phyloP scores from a whole-genome alignment of 1,139 yeast genomes.

The Geotrichum histeridarum region DNA sequence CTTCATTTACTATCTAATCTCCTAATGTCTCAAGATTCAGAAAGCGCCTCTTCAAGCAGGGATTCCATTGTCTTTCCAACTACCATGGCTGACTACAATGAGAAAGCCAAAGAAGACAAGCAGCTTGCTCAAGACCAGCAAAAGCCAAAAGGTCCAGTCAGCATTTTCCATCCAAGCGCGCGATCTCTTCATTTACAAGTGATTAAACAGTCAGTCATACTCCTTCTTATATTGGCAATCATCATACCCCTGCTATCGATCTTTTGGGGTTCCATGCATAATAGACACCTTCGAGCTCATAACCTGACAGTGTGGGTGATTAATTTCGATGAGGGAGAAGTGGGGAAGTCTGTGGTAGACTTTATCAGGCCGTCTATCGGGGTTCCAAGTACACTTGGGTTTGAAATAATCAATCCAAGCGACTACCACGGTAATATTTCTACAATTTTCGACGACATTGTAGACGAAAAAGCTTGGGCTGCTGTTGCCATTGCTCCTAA shows the following conservation, averaged over 20 bases:
- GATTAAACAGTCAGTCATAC: background rate
- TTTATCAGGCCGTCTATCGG: constrained; percentile 54
- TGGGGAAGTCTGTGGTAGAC: constrained; percentile 48
- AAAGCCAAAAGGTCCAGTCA: constrained; percentile 2
- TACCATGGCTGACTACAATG: background rate
- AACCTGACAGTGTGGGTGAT: constrained; percentile 47
- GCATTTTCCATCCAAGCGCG: constrained; percentile 5
- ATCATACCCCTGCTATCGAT: constrained; percentile 42
- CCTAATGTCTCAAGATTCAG: too few species aligned
- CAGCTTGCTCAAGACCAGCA: background rate
- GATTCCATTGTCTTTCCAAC: background rate
- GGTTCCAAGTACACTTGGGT: constrained; percentile 8
- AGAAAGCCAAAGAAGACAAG: background rate
- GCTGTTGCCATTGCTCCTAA: constrained; percentile 23
- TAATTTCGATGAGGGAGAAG: constrained; percentile 40
- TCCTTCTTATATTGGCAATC: constrained; percentile 10
- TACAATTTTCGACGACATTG: constrained; percentile 14
- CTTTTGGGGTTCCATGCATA: constrained; percentile 58
- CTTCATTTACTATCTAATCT: too few species aligned
- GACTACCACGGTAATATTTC: constrained; percentile 6
- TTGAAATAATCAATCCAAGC: constrained; percentile 11
- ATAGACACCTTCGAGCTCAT: constrained; percentile 39
- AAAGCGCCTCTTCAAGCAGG: background rate
- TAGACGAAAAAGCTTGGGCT: constrained; percentile 25
- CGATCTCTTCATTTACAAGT: background rate